phyloP scores from a whole-genome alignment of 257 asterid genomes.

The Mentha longifolia region DNA sequence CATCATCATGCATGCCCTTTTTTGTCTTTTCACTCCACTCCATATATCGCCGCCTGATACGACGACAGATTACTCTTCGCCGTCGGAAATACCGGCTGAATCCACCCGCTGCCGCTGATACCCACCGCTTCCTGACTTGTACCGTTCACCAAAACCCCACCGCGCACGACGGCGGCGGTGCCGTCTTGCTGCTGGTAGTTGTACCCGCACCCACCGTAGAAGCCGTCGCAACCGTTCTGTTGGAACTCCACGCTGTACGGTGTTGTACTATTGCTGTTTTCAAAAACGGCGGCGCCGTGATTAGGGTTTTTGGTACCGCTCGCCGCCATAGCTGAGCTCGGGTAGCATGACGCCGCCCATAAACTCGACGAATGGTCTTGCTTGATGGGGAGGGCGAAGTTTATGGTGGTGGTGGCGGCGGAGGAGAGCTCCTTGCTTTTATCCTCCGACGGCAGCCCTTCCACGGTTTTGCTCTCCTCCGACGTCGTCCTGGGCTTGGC shows the following conservation, averaged over 20 bases:
- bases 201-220: slow-evolving; percentile 37
- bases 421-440: slow-evolving; percentile 30
- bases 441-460: slow-evolving; percentile 31
- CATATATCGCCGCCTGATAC: slow-evolving; percentile 39
- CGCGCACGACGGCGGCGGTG: slow-evolving; percentile 15
- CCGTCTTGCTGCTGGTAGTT: slow-evolving; percentile 40
- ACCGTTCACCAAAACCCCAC: slow-evolving; percentile 31
- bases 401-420: slow-evolving; percentile 30
- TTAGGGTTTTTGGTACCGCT: slow-evolving; percentile 28
- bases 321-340: slow-evolving; percentile 16
- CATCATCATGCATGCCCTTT: not conserved
- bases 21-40: slow-evolving; percentile 34
- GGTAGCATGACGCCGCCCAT: slow-evolving; percentile 70
- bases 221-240: slow-evolving; percentile 24
- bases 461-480: slow-evolving; percentile 41
- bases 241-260: slow-evolving; percentile 40
- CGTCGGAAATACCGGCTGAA: slow-evolving; percentile 29
- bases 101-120: slow-evolving; percentile 46
- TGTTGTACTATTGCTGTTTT: slow-evolving; percentile 27
- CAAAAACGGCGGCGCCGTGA: slow-evolving; percentile 13
- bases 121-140: slow-evolving; percentile 35
- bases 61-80: slow-evolving; percentile 35
- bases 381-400: slow-evolving; percentile 49
- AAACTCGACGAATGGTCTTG: slow-evolving; percentile 48
- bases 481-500: slow-evolving; percentile 55